Percentiles rank a stretch among this genome's conserved stretches.
phyloP scores from a whole-genome alignment of 1,139 yeast species.

The Kodamaea arcana region DNA sequence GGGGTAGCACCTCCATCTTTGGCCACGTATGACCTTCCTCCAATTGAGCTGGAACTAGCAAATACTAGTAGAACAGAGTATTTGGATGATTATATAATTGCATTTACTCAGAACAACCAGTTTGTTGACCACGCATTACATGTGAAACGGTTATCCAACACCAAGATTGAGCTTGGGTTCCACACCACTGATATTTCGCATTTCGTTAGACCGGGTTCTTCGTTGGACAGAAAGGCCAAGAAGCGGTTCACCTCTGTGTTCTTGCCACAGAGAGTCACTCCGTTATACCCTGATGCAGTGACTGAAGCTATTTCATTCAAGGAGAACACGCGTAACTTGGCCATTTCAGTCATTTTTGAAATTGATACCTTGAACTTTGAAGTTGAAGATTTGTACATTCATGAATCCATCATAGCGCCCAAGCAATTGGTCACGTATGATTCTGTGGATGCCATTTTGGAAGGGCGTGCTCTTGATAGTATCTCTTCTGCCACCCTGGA shows the following conservation, averaged over 20 bases:
- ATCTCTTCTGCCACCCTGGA: constrained; percentile 61
- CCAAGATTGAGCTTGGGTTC: constrained; percentile 68
- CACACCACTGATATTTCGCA: constrained; percentile 80
- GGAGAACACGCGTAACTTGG: constrained; percentile 57
- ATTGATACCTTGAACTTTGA: constrained; percentile 72
- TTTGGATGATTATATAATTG: constrained; percentile 58
- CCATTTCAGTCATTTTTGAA: constrained; percentile 79
- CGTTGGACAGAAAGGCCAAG: constrained; percentile 83
- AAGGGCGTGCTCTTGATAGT: constrained; percentile 22
- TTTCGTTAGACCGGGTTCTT: constrained; percentile 65
- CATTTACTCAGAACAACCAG: constrained; percentile 58
- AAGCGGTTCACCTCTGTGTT: constrained; percentile 88
- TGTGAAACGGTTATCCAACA: constrained; percentile 54
- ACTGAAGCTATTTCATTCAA: constrained; percentile 60
- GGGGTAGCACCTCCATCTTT: constrained; percentile 10
- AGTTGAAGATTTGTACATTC: constrained; percentile 73
- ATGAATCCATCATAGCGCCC: constrained; percentile 68
- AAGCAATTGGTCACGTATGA: constrained; percentile 50
- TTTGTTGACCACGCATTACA: constrained; percentile 78
- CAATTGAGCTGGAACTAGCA: constrained; percentile 31
- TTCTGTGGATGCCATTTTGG: constrained; percentile 45
- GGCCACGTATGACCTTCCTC: constrained; percentile 35
- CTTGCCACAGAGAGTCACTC: constrained; percentile 73
- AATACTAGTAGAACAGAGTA: constrained; percentile 52
- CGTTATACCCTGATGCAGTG: constrained; percentile 66